These are phyloP conservation scores for Phytophthora fragariaefolia DNA, from an alignment of 352 stramenopile species.

Conservation along the genomic window DNA sequence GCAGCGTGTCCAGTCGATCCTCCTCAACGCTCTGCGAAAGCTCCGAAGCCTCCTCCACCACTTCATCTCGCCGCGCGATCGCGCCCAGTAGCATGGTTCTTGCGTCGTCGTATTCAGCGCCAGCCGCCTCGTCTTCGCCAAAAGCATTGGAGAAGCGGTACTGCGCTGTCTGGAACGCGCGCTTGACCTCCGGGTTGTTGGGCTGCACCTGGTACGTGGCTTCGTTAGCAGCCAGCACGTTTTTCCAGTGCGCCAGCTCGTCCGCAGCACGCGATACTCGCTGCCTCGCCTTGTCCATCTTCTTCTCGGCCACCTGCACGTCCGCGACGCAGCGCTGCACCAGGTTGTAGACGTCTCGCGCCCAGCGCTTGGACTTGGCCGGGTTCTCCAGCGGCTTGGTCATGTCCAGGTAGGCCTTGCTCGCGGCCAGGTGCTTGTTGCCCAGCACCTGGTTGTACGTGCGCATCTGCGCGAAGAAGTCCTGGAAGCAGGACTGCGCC, in stretches of 20 bases:
- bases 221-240: conserved; percentile 80
- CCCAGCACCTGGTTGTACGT: conserved; percentile 83
- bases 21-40: conserved; percentile 84
- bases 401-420: conserved; percentile 82
- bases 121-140: conserved; percentile 64
- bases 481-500: conserved; percentile 78
- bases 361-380: conserved; percentile 76
- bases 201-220: conserved; percentile 83
- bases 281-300: conserved; percentile 77
- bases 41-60: conserved; percentile 84
- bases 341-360: conserved; percentile 77
- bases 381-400: conserved; percentile 79
- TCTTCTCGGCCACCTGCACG: conserved; percentile 69
- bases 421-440: conserved; percentile 77
- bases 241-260: conserved; percentile 79
- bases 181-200: conserved; percentile 76
- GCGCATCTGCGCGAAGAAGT: conserved; percentile 81
- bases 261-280: conserved; percentile 71
- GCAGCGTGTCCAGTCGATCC: conserved; percentile 83
- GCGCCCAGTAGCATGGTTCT: conserved; percentile 54
- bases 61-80: conserved; percentile 79
- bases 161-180: conserved; percentile 68
- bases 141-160: conserved; percentile 71
- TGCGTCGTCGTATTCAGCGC: conserved; percentile 68
- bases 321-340: conserved; percentile 84